Evolutionary conservation across 352 stramenopile genomes (phyloP), one percentile per base, ranked within the genome.

Genomic region (Lagenidium giganteum): DNA sequence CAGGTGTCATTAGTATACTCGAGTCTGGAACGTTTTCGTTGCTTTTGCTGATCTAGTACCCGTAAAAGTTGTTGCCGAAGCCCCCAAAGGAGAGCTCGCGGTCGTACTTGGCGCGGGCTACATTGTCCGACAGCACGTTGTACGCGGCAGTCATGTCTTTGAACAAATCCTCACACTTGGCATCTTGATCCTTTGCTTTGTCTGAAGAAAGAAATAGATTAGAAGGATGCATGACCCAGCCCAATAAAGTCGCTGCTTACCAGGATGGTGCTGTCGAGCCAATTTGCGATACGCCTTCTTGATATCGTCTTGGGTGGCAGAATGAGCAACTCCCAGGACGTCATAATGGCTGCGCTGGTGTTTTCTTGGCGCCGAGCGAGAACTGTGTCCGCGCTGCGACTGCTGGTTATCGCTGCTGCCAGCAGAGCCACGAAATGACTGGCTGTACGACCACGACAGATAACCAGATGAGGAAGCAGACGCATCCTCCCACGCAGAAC

Each of bases 251-350:
- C 26, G 30, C 44, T 17, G 50, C 47, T 14, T 67, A 89, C 76
- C 85, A 59, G 87, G 87, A 47, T 96, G 87, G 66, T 93, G 86
- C 41, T 72, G 45, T 22, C 96, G 66, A 21, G 87, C 87, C 22
- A 96, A 51, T 47, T 93, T 93, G 9, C 84, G 81, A 56, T 96
- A 96, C 36, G 85, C 80, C 50, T 92, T 95, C 52, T 92, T 92
- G 51, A 96, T 90, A 28, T 93, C 64, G 12, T 76, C 69, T 23
- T 49, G 40, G 8, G 74, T 86, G 17, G 80, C 70, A 26, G 51
- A 41, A 27, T 71, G 77, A 8, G 64, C 30, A 11, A 93, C 67
- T 14, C 74, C 73, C 13, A 95, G 67, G 4, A 92, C 57, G n/a
- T 95, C 77, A 48, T 95, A 95, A 44, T 92, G 74, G 5, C 75